phyloP scores from a whole-genome alignment of 306 rosid species.

The Lathyrus sativus region DNA sequence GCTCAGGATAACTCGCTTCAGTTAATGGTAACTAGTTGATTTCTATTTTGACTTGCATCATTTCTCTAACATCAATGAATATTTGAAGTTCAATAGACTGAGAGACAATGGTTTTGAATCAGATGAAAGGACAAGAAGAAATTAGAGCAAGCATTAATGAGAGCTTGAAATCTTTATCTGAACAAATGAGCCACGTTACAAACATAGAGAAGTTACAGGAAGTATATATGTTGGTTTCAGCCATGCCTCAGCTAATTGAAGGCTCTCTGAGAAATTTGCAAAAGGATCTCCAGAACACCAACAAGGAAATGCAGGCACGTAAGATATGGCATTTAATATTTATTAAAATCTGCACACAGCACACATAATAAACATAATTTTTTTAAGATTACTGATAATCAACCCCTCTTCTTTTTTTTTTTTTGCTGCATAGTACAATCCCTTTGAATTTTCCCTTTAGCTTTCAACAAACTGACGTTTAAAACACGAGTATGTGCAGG shows the following conservation, averaged over 20 bases:
- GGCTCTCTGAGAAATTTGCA: slow-evolving; percentile 58
- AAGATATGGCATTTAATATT: slow-evolving; percentile 27
- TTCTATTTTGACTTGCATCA: slow-evolving; percentile 30
- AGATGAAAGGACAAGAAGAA: slow-evolving; percentile 85
- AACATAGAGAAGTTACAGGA: slow-evolving; percentile 67
- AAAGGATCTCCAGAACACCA: slow-evolving; percentile 51
- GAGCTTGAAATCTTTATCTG: slow-evolving; percentile 70
- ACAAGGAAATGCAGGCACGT: slow-evolving; percentile 75
- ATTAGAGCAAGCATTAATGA: slow-evolving; percentile 62
- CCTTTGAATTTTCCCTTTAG: not conserved
- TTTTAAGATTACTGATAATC: slow-evolving; percentile 5
- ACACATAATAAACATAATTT: slow-evolving; percentile 15
- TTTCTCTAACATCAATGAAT: slow-evolving; percentile 35
- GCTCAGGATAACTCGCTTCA: slow-evolving; percentile 70
- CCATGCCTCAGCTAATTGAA: slow-evolving; percentile 67
- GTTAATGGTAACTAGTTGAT: slow-evolving; percentile 59
- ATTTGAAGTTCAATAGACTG: slow-evolving; percentile 35
- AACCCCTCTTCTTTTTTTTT: slow-evolving; percentile 6
- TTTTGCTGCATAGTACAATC: slow-evolving; percentile 17
- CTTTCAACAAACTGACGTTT: slow-evolving; percentile 38
- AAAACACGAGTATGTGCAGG: slow-evolving; percentile 51
- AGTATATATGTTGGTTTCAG: slow-evolving; percentile 59
- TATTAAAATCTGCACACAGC: slow-evolving; percentile 31
- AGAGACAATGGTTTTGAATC: slow-evolving; percentile 43
- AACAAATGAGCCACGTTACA: slow-evolving; percentile 50